Evolutionary conservation across 1,284 basidiomycete genomes (phyloP).

Genomic region (Leucoagaricus sp.): DNA sequence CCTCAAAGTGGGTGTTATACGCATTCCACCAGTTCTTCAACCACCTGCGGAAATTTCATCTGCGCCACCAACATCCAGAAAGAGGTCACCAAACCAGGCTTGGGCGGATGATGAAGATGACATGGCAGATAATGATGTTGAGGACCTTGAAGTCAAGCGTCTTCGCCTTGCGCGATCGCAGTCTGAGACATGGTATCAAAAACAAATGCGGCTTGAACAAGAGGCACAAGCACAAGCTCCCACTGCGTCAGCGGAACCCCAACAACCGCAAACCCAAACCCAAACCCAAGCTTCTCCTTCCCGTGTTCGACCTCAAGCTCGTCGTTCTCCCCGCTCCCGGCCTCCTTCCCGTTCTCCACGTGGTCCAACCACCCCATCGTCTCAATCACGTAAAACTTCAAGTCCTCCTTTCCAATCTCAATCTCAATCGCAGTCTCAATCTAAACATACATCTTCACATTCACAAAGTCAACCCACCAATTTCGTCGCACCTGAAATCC

Average conservation of each 20-base stretch:
- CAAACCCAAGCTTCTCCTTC: too few relatives aligned
- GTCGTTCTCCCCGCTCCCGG: background rate
- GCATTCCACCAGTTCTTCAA: background rate
- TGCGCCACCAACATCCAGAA: background rate
- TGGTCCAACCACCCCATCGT: background rate
- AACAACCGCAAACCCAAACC: too few relatives aligned
- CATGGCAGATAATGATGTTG: slow-evolving; percentile 5
- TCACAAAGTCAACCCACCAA: slow-evolving; percentile 7
- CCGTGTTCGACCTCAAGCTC: too few relatives aligned
- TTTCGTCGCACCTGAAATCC: slow-evolving; percentile 21
- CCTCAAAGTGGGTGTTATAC: background rate
- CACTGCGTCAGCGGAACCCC: background rate
- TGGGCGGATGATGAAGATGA: slow-evolving; percentile 10
- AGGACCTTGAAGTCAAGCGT: background rate
- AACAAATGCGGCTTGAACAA: background rate
- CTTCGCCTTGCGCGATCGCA: slow-evolving; percentile 9
- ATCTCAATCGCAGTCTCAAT: background rate
- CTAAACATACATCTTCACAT: too few relatives aligned
- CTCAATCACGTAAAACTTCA: background rate
- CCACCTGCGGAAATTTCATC: background rate
- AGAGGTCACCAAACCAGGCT: slow-evolving; percentile 10
- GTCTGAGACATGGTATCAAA: slow-evolving; percentile 9
- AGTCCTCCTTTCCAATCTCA: background rate
- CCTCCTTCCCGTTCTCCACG: slow-evolving; percentile 5
- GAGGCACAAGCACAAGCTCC: background rate